Percentiles rank a stretch among this genome's conserved stretches.
These are phyloP conservation scores for Astrephomene gubernaculifera DNA, from an alignment of 139 green algal species.

Conservation along the genomic window DNA sequence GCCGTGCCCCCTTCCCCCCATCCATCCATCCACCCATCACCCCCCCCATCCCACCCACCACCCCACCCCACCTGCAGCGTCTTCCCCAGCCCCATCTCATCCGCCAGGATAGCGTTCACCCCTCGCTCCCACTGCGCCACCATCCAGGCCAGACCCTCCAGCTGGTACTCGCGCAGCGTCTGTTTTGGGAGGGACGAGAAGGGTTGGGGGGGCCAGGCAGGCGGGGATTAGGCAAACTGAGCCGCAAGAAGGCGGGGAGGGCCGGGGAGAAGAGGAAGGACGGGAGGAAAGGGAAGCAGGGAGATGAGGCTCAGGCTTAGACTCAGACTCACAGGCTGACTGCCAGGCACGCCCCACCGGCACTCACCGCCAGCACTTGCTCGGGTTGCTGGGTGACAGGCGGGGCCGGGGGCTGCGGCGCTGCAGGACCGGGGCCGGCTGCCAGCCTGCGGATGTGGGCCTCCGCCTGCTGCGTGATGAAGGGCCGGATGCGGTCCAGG, in stretches of 20 bases:
- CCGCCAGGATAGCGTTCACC: conserved; percentile 93
- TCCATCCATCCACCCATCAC: too few relatives aligned
- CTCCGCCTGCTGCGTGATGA: conserved; percentile 56
- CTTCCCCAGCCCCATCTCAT: conserved; percentile 91
- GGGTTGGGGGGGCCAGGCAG: background rate
- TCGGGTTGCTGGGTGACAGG: conserved; percentile 52
- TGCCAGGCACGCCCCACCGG: background rate
- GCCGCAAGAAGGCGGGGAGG: background rate
- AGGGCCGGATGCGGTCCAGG: conserved; percentile 64
- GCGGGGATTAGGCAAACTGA: background rate
- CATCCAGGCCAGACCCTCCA: conserved; percentile 74
- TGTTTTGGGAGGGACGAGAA: conserved; percentile 21
- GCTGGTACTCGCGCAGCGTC: conserved; percentile 84
- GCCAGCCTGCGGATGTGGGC: background rate
- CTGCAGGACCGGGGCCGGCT: too few relatives aligned
- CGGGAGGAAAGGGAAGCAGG: background rate
- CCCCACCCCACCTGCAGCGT: conserved; percentile 64
- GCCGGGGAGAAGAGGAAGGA: background rate
- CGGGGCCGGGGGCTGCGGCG: background rate
- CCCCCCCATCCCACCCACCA: too few relatives aligned
- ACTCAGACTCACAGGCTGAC: background rate
- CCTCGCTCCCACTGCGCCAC: conserved; percentile 76
- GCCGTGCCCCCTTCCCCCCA: too few relatives aligned
- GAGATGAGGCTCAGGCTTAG: background rate
- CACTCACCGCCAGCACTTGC: conserved; percentile 32